Evolutionary conservation across 176 grass and related monocot genomes (phyloP).

Genomic region (Oryza coarctata): DNA sequence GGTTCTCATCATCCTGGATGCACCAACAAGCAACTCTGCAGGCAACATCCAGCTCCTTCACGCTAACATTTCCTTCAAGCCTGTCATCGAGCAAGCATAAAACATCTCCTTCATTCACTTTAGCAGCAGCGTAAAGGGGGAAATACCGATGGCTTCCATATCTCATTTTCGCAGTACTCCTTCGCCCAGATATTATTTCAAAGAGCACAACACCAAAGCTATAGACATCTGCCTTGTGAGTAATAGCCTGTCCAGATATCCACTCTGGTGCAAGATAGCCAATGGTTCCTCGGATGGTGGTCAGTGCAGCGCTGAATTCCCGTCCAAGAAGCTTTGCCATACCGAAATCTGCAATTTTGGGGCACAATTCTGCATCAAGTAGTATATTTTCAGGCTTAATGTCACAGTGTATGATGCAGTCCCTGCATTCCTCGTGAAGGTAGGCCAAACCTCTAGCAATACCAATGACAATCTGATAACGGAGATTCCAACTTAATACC

Average conservation of each 20-base stretch:
- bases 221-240: conserved; percentile 44
- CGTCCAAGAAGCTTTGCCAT: conserved; percentile 45
- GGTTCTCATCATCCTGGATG: conserved; percentile 39
- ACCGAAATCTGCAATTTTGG: conserved; percentile 57
- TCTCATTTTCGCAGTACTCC: neutral
- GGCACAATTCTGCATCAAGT: conserved; percentile 19
- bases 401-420: conserved; percentile 58
- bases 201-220: conserved; percentile 49
- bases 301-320: conserved; percentile 33
- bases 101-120: conserved; percentile 36
- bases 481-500: conserved; percentile 27
- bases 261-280: conserved; percentile 55
- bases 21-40: conserved; percentile 47
- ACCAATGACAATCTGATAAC: conserved; percentile 22
- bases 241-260: conserved; percentile 35
- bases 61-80: conserved; percentile 2
- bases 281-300: conserved; percentile 41
- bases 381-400: conserved; percentile 56
- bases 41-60: conserved; percentile 23
- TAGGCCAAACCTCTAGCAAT: conserved; percentile 32
- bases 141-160: neutral
- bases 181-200: conserved; percentile 44
- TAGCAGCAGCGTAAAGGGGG: conserved; percentile 19
- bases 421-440: conserved; percentile 50
- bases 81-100: conserved; percentile 35